Conservation (phyloP, 1,284 basidiomycete species). For the Sporisorium scitamineum region DNA sequence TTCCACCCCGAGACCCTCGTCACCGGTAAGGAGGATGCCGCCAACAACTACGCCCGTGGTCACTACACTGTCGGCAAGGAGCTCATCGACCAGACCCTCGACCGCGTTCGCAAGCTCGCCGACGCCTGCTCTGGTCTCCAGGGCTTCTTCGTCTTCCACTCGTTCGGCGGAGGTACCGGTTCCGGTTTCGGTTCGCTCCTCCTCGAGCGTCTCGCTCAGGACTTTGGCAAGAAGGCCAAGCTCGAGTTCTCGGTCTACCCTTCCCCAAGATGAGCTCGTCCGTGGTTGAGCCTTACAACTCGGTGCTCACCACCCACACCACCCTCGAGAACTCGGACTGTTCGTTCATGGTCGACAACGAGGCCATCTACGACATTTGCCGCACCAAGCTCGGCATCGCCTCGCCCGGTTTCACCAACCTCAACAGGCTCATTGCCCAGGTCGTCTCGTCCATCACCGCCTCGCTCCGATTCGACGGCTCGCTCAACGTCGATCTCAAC, state of each 20-base stretch:
- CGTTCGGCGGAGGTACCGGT: constrained; percentile 98
- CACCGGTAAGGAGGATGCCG: constrained; percentile 98
- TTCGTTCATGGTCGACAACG: constrained; percentile 73
- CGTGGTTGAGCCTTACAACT: constrained; percentile 99
- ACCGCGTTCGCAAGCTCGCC: constrained; percentile 93
- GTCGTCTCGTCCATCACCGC: constrained; percentile 98
- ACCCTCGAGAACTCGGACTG: constrained; percentile 99
- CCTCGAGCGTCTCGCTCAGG: constrained; percentile 92
- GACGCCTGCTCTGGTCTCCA: constrained; percentile 98
- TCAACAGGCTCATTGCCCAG: constrained; percentile 92
- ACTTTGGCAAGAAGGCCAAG: constrained; percentile 99
- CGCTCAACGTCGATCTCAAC: constrained; percentile 95
- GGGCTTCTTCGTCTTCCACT: constrained; percentile 99
- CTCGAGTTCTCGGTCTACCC: constrained; percentile 99
- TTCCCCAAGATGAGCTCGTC: constrained; percentile 81
- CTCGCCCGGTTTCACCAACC: constrained; percentile 90
- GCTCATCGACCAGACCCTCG: constrained; percentile 82
- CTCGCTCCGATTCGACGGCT: constrained; percentile 96
- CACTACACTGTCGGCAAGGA: constrained; percentile 96
- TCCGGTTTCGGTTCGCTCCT: constrained; percentile 98
- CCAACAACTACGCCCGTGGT: constrained; percentile 89
- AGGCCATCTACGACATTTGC: constrained; percentile 95
- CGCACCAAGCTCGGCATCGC: constrained; percentile 90
- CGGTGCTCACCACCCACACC: constrained; percentile 97
- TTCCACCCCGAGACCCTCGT: constrained; percentile 99